These are phyloP conservation scores for Bisporella sp. DNA, from an alignment of 2,329 filamentous ascomycete species.

Conservation along the genomic window DNA sequence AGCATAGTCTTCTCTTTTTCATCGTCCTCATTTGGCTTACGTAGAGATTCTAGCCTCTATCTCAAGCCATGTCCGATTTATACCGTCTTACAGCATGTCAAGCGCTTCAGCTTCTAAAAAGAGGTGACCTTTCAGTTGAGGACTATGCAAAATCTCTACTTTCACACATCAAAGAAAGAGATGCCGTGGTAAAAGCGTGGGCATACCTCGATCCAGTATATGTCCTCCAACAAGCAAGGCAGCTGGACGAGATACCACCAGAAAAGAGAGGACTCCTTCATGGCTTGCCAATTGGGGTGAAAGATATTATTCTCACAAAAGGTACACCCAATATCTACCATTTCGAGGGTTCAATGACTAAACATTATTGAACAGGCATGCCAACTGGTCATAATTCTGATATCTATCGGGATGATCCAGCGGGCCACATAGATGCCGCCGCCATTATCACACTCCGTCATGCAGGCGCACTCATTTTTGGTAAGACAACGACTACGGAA, in stretches of 20 bases:
- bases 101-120: constrained; percentile 30
- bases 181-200: constrained; percentile 43
- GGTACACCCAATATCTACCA: constrained; percentile 24
- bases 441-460: constrained; percentile 44
- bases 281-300: constrained; percentile 50
- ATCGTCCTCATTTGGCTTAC: too few relatives aligned
- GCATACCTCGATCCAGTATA: constrained; percentile 37
- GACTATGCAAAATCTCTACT: constrained; percentile 42
- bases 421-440: constrained; percentile 43
- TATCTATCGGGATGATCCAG: constrained; percentile 40
- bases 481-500: constrained; percentile 55
- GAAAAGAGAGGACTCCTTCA: constrained; percentile 47
- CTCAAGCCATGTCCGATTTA: constrained; percentile 23
- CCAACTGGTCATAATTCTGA: constrained; percentile 49
- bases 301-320: constrained; percentile 53
- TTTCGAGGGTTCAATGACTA: too few relatives aligned
- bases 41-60: not conserved
- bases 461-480: constrained; percentile 51
- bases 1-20: too few relatives aligned
- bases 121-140: constrained; percentile 39
- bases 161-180: constrained; percentile 35
- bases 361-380: constrained; percentile 36
- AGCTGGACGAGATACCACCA: constrained; percentile 41
- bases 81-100: constrained; percentile 37
- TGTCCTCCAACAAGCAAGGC: constrained; percentile 42